Conservation (phyloP, 768 basidiomycete species). For the Mycena rebaudengoi region DNA sequence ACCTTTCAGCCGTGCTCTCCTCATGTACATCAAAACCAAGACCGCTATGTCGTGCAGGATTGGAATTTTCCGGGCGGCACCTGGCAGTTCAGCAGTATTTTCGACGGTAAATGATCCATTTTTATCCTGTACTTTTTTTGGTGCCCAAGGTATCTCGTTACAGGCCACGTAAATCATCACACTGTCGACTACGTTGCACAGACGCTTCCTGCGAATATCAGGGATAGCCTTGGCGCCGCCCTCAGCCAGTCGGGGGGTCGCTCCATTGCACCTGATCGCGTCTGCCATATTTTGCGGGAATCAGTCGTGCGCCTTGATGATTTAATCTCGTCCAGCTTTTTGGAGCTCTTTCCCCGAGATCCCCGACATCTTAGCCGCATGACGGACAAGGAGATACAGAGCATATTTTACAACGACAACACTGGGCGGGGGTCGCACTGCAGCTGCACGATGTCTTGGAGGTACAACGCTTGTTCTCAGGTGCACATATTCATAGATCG, state of each 20-base stretch:
- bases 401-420: conserved; percentile 13
- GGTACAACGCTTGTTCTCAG: conserved; percentile 61
- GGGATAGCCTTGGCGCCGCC: conserved; percentile 38
- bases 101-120: conserved; percentile 48
- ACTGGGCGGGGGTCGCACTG: conserved; percentile 10
- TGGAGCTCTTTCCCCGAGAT: conserved; percentile 51
- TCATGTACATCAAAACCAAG: conserved; percentile 40
- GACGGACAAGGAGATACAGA: conserved; percentile 15
- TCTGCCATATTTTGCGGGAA: conserved; percentile 47
- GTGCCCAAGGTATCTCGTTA: not conserved
- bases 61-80: conserved; percentile 41
- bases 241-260: conserved; percentile 31
- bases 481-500: not conserved
- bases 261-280: conserved; percentile 42
- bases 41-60: conserved; percentile 43
- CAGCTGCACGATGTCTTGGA: conserved; percentile 50
- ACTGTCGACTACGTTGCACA: conserved; percentile 54
- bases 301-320: conserved; percentile 52
- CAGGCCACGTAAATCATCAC: conserved; percentile 59
- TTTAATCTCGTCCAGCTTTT: conserved; percentile 52
- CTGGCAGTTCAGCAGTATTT: conserved; percentile 45
- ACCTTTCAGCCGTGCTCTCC: conserved; percentile 46
- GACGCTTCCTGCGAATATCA: conserved; percentile 51
- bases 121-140: conserved; percentile 13
- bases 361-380: conserved; percentile 18